Evolutionary conservation across 2,329 filamentous ascomycete species (phyloP).

Genomic region (Albifimbria verrucaria): DNA sequence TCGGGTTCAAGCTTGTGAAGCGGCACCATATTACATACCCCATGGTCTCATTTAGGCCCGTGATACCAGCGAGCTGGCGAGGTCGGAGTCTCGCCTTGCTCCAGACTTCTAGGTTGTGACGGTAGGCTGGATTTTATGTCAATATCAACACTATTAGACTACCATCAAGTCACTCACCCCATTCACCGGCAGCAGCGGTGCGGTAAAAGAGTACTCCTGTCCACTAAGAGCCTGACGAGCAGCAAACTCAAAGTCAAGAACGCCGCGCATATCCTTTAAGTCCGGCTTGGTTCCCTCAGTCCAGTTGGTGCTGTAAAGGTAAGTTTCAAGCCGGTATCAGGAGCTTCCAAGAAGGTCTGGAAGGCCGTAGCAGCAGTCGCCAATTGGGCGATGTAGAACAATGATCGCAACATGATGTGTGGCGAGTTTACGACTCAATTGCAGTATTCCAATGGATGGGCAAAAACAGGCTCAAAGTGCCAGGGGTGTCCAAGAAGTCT

Average conservation of each 20-base stretch:
- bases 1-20: too few relatives aligned
- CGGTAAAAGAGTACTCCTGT: conserved; percentile 46
- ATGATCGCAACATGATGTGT: conserved; percentile 1
- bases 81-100: conserved; percentile 41
- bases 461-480: neutral
- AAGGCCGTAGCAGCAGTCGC: conserved; percentile 23
- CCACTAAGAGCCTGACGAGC: conserved; percentile 39
- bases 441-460: neutral
- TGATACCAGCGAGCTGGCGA: conserved; percentile 26
- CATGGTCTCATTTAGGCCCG: conserved; percentile 29
- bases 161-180: conserved; percentile 19
- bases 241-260: conserved; percentile 49
- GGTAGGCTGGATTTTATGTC: conserved; percentile 29
- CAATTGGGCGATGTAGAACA: conserved; percentile 11
- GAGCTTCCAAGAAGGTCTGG: conserved; percentile 29
- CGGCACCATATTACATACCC: conserved; percentile 15
- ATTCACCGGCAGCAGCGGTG: conserved; percentile 46
- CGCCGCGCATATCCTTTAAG: conserved; percentile 37
- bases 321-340: conserved; percentile 30
- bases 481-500: neutral
- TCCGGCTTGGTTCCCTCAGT: conserved; percentile 31
- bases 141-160: neutral
- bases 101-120: conserved; percentile 49
- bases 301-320: conserved; percentile 23
- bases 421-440: too few relatives aligned